A percentile compares a stretch with the other conserved stretches of the same genome.
phyloP scores from a whole-genome alignment of 2,329 filamentous ascomycete genomes.

The Colletotrichum ledebouriae region DNA sequence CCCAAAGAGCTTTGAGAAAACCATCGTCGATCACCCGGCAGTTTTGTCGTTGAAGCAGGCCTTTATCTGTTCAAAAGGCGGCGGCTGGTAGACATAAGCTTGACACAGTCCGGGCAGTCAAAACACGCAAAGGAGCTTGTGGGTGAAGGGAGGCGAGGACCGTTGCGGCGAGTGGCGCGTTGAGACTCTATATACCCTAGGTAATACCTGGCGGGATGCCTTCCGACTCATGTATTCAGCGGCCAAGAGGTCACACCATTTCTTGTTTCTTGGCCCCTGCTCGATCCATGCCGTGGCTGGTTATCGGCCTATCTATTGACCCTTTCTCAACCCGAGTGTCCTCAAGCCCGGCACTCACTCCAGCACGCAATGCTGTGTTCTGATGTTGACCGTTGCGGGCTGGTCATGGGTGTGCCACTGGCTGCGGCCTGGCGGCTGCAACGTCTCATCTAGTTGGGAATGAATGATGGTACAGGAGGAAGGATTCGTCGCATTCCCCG shows the following conservation, averaged over 20 bases:
- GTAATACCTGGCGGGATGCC: no score
- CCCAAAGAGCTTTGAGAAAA: conserved; percentile 33
- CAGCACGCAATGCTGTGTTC: conserved; percentile 32
- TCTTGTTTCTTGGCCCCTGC: conserved; percentile 30
- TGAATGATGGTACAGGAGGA: background rate
- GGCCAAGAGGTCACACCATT: conserved; percentile 36
- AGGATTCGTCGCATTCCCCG: conserved; percentile 3
- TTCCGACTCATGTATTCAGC: conserved; percentile 20
- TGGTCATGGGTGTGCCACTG: background rate
- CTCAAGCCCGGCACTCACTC: background rate
- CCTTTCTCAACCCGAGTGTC: conserved; percentile 7
- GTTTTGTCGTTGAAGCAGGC: background rate
- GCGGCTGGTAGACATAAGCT: no score
- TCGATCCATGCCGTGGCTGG: conserved; percentile 16
- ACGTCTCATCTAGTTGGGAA: conserved; percentile 14
- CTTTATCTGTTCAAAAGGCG: no score
- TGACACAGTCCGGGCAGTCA: no score
- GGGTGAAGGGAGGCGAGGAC: background rate
- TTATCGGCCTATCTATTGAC: background rate
- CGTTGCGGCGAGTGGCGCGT: background rate
- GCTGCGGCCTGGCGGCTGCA: conserved; percentile 12
- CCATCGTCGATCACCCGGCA: conserved; percentile 13
- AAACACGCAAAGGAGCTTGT: background rate
- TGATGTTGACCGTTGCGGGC: background rate
- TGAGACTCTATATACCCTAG: conserved; percentile 5